These are phyloP conservation scores for Suillus lakei DNA, from an alignment of 768 basidiomycete genomes.

Conservation along the genomic window DNA sequence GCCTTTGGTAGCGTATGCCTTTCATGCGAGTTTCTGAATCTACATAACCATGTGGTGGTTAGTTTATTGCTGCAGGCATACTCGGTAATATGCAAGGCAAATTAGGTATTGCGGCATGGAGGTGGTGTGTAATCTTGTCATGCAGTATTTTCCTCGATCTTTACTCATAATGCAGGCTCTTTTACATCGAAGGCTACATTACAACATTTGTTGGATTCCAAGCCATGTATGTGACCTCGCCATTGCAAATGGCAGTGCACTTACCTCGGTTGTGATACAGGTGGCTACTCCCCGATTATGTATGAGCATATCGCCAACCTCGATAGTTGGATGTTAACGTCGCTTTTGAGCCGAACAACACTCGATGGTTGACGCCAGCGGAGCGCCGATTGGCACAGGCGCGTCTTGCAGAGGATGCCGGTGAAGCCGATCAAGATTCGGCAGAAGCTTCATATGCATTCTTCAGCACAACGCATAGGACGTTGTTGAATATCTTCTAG, in stretches of 20 bases:
- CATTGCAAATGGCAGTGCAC: background rate
- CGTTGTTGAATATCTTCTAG: constrained; percentile 11
- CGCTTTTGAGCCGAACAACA: constrained; percentile 57
- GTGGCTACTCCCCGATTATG: constrained; percentile 65
- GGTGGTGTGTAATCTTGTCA: constrained; percentile 45
- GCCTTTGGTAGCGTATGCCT: constrained; percentile 65
- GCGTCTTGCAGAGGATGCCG: constrained; percentile 69
- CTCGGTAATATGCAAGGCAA: constrained; percentile 70
- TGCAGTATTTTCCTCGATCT: constrained; percentile 2
- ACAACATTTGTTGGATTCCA: constrained; percentile 63
- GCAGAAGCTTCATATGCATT: constrained; percentile 53
- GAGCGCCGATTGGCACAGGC: constrained; percentile 66
- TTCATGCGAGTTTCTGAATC: background rate
- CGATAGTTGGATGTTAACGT: background rate
- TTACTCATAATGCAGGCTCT: constrained; percentile 52
- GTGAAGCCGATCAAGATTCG: constrained; percentile 69
- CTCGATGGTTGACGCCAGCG: constrained; percentile 55
- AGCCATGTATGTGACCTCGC: constrained; percentile 45
- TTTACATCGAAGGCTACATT: constrained; percentile 71
- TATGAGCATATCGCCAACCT: constrained; percentile 29
- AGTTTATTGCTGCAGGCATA: constrained; percentile 78
- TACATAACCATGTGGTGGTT: background rate
- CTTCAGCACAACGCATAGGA: background rate
- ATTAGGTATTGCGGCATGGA: constrained; percentile 70
- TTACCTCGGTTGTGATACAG: constrained; percentile 34